Conservation (phyloP, 371 early-diverging fungal genomes). For the Haplosporangium sp. region DNA sequence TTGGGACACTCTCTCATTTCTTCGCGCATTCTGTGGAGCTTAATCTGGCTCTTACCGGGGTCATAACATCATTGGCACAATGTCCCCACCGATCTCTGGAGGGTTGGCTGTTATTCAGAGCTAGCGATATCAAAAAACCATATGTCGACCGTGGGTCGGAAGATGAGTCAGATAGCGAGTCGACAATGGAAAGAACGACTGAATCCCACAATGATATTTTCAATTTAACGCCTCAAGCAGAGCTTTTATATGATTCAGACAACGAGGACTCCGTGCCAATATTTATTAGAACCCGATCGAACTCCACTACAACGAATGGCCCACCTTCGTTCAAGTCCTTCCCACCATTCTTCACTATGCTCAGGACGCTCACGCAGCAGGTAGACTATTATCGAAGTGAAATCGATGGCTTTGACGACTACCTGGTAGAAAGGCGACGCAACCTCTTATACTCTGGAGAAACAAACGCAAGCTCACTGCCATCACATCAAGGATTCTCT, state of each 20-base stretch:
- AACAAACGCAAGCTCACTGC: conserved; percentile 14
- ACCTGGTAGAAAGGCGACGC: conserved; percentile 67
- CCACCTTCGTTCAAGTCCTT: conserved; percentile 64
- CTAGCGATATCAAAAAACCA: conserved; percentile 67
- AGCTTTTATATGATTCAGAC: conserved; percentile 24
- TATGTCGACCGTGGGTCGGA: conserved; percentile 26
- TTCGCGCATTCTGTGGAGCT: conserved; percentile 88
- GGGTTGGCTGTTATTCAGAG: conserved; percentile 80
- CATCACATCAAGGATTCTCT: neutral
- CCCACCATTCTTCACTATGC: conserved; percentile 71
- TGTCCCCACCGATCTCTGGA: conserved; percentile 82
- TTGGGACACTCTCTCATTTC: conserved; percentile 76
- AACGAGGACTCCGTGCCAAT: conserved; percentile 36
- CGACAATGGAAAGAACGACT: neutral
- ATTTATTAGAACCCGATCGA: conserved; percentile 4
- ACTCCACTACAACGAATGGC: conserved; percentile 9
- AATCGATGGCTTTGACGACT: conserved; percentile 66
- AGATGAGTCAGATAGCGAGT: conserved; percentile 29
- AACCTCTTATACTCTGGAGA: conserved; percentile 55
- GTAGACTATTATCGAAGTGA: conserved; percentile 76
- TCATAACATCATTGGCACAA: conserved; percentile 81
- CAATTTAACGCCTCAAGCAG: neutral
- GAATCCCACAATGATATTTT: neutral
- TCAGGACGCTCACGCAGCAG: conserved; percentile 73
- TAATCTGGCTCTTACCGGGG: conserved; percentile 91